Conservation (phyloP, 305 asterid species). For the Fraxinus greggii region DNA sequence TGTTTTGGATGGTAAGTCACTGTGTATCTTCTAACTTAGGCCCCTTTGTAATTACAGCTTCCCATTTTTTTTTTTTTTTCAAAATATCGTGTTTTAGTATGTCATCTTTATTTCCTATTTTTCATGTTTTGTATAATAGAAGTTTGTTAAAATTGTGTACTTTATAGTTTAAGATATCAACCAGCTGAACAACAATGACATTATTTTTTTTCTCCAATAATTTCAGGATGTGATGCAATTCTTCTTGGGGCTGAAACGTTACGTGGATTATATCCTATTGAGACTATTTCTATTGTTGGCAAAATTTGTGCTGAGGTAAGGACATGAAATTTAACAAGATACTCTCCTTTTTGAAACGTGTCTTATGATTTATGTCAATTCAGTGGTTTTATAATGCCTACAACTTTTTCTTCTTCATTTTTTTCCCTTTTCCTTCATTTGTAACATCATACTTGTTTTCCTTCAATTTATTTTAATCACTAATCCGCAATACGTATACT, state of each 20-base stretch:
- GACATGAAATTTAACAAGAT: neutral
- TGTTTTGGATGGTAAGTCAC: constrained; percentile 80
- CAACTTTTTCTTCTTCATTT: neutral
- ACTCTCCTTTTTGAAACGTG: neutral
- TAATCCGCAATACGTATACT: neutral
- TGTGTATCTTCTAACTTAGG: neutral
- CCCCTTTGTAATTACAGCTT: neutral
- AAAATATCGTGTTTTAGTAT: neutral
- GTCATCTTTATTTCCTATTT: neutral
- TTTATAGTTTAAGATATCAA: constrained; percentile 2
- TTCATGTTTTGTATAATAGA: neutral
- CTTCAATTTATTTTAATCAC: neutral
- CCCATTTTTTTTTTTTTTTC: neutral
- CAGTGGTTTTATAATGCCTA: neutral
- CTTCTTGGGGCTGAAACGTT: constrained; percentile 97
- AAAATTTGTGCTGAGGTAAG: constrained; percentile 88
- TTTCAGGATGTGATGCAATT: constrained; percentile 90
- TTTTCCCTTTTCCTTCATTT: neutral
- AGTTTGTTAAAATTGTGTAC: neutral
- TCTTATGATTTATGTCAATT: neutral
- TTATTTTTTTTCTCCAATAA: constrained; percentile 1
- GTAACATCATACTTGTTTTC: neutral
- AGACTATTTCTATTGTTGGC: constrained; percentile 81
- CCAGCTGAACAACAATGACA: constrained; percentile 7
- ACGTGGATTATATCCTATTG: constrained; percentile 88